Base-by-base conservation (phyloP, 2,329 filamentous ascomycete species). In the Teratosphaeria viscida region DNA sequence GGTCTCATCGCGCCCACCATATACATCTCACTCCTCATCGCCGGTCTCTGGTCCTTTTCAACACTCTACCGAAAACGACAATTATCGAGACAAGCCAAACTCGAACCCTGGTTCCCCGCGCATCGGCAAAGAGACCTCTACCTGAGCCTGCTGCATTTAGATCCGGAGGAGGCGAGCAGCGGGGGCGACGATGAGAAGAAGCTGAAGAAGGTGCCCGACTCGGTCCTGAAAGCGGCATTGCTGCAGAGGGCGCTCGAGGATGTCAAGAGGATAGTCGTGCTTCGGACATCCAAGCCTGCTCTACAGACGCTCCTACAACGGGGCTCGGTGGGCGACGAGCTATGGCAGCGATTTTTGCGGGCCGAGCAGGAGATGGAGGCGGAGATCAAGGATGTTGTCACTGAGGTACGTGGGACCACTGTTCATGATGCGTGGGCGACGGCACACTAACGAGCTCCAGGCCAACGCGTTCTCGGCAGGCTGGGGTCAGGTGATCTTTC, bases 311-410 rank as follows among this genome's bases (percentile, higher is more conserved):
- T 99, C 65, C 76, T 97, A 67, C 90, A 95, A 76, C 82, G 90
- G 64, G 94, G 94, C 55, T 95, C 90, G 70, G 91, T 99, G 1
- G 92, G 94, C 14, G 94, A 99, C 73, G 94, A 99, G 74, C 76
- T 99, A 66, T 96, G 91, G 88, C 90, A 96, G 78, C 82, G 92
- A 47, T 96, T 97, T 75, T 77, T 86, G 75, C 83, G 90, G 56
- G 94, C 92, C 0, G 94, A 99, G 82, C 92, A 95, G 78, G 94
- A 99, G 77, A 95, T 97, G 80, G 92, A 99, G 77, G 90, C 91
- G 66, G 94, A 99, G 77, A 81, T 99, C 62, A 85, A 90, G 68
- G 94, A 99, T 75, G 92, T 97, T 27, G 91, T 97, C 37, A 84
- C 86, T 68, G 92, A 97, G 85, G 91, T 95, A 74, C 54, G 37